Percentiles rank a stretch among this genome's conserved stretches.
Conservation (phyloP, 2,329 filamentous ascomycete species). For the Clonostachys rosea region DNA sequence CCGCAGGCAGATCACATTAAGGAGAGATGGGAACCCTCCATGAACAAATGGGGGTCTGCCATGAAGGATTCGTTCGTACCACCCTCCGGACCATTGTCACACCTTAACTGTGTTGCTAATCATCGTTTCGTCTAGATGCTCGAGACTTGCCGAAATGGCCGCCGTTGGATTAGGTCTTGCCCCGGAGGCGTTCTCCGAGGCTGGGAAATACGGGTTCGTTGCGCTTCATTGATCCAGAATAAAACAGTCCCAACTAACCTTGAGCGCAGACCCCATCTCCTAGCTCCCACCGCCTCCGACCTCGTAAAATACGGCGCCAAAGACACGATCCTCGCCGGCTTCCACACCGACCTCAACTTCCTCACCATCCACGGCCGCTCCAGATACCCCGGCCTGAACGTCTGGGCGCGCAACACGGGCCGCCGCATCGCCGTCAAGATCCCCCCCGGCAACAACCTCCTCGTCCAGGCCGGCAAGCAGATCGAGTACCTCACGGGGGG, state of each 20-base stretch:
- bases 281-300: conserved; percentile 57
- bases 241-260: not conserved
- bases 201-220: conserved; percentile 49
- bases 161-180: conserved; percentile 51
- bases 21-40: conserved; percentile 45
- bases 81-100: not conserved
- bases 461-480: conserved; percentile 60
- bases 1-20: conserved; percentile 43
- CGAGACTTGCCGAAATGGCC: conserved; percentile 53
- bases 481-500: conserved; percentile 58
- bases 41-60: conserved; percentile 53
- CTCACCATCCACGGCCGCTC: conserved; percentile 61
- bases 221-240: conserved; percentile 1
- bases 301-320: conserved; percentile 44
- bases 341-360: conserved; percentile 63
- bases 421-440: conserved; percentile 54
- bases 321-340: conserved; percentile 57
- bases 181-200: conserved; percentile 45
- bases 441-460: conserved; percentile 50
- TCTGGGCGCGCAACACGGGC: conserved; percentile 61
- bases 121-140: conserved; percentile 29
- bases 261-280: conserved; percentile 49
- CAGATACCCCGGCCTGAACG: conserved; percentile 56
- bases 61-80: conserved; percentile 54
- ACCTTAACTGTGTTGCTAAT: not conserved